Conservation (phyloP, 129 eudicot species). For the Rutidosis leptorrhynchoides region DNA sequence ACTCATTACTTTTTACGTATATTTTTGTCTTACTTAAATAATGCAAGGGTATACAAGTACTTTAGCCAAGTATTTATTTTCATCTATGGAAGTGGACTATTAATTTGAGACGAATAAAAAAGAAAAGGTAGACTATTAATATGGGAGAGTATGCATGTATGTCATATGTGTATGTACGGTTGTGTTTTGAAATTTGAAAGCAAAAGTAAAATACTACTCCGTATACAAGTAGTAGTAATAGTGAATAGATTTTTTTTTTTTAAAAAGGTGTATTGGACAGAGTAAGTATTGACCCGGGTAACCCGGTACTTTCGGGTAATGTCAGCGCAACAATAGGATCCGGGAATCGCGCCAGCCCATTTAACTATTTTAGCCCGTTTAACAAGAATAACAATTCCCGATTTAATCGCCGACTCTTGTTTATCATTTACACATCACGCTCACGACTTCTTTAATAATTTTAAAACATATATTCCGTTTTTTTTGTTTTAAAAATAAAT, state of each 20-base stretch:
- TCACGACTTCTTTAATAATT: background rate
- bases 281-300: conserved; percentile 24
- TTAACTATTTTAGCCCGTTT: conserved; percentile 25
- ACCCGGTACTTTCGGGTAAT: conserved; percentile 37
- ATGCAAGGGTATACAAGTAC: too few relatives aligned
- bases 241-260: too few relatives aligned
- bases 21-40: too few relatives aligned
- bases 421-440: conserved; percentile 9
- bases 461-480: background rate
- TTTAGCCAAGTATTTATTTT: too few relatives aligned
- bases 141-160: too few relatives aligned
- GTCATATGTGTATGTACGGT: background rate
- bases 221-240: too few relatives aligned
- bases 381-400: conserved; percentile 21
- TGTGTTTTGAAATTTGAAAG: conserved; percentile 13
- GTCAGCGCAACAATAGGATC: conserved; percentile 64
- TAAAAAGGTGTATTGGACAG: conserved; percentile 31
- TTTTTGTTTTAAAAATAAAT: background rate
- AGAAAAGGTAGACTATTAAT: too few relatives aligned
- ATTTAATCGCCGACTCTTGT: conserved; percentile 8
- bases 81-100: too few relatives aligned
- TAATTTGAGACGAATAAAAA: too few relatives aligned
- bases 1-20: too few relatives aligned
- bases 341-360: conserved; percentile 37
- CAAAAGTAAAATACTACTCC: too few relatives aligned